A percentile compares a stretch with the other conserved stretches of the same genome.
Evolutionary conservation across 2,329 filamentous ascomycete genomes (phyloP).

Genomic region (Trichophyton schoenleinii): DNA sequence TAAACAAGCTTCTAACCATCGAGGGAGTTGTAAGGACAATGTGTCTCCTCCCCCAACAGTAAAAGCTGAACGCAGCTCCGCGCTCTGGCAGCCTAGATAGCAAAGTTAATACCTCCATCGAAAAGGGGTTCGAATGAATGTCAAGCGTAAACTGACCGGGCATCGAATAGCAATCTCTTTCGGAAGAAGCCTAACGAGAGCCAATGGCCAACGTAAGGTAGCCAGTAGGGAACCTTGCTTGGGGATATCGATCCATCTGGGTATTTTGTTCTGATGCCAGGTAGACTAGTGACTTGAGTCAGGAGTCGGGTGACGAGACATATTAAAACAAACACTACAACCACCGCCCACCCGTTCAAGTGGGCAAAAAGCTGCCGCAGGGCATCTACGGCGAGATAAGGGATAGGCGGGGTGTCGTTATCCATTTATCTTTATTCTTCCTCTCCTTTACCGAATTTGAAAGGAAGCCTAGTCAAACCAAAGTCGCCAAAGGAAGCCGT

Average conservation of each 20-base stretch:
- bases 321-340: slow-evolving; percentile 20
- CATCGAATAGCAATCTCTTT: slow-evolving; percentile 32
- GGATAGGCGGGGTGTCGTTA: slow-evolving; percentile 1
- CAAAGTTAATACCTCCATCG: slow-evolving; percentile 3
- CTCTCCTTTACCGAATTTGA: background rate
- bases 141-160: slow-evolving; percentile 25
- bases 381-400: background rate
- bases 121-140: background rate
- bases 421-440: background rate
- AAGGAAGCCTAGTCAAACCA: background rate
- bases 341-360: slow-evolving; percentile 17
- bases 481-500: background rate
- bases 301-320: slow-evolving; percentile 30
- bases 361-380: slow-evolving; percentile 3
- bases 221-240: slow-evolving; percentile 45
- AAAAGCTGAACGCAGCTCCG: slow-evolving; percentile 37
- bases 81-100: slow-evolving; percentile 13
- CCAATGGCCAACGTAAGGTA: slow-evolving; percentile 46
- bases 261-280: slow-evolving; percentile 13
- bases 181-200: slow-evolving; percentile 36
- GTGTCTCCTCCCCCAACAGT: slow-evolving; percentile 39
- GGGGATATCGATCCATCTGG: slow-evolving; percentile 26
- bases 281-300: slow-evolving; percentile 23
- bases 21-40: slow-evolving; percentile 40
- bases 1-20: slow-evolving; percentile 32